These are phyloP conservation scores for Volvox africanus DNA, from an alignment of 139 green algal species.

Conservation along the genomic window DNA sequence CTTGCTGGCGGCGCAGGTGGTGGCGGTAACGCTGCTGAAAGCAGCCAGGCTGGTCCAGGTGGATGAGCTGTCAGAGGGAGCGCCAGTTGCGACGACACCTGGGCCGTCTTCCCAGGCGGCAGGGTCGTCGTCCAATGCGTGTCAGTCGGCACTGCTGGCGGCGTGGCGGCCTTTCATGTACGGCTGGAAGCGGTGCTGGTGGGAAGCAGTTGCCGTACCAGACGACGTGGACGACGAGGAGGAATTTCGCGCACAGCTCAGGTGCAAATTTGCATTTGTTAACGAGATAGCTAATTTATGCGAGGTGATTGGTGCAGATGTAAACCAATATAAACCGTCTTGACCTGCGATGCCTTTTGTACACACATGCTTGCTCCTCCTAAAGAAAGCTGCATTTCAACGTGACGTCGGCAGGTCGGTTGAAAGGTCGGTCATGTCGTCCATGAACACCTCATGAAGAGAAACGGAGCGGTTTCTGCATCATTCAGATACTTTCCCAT, in stretches of 20 bases:
- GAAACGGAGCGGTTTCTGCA: no score
- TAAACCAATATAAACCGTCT: no score
- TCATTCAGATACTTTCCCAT: no score
- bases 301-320: conserved; percentile 48
- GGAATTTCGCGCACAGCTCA: conserved; percentile 70
- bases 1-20: conserved; percentile 68
- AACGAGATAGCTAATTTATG: no score
- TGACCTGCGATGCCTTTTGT: no score
- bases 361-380: no score
- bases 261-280: no score
- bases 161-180: conserved; percentile 83
- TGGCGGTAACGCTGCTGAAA: conserved; percentile 27
- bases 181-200: conserved; percentile 90
- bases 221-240: conserved; percentile 73
- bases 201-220: conserved; percentile 83
- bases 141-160: conserved; percentile 56
- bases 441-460: no score
- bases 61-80: not conserved
- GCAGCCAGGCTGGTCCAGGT: conserved; percentile 14
- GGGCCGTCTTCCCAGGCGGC: conserved; percentile 25
- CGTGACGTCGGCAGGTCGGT: no score
- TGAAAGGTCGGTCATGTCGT: no score
- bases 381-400: no score
- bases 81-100: not conserved
- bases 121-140: conserved; percentile 7